Base-by-base conservation (phyloP, 345 rosid genomes). In the Hevea brasiliensis region DNA sequence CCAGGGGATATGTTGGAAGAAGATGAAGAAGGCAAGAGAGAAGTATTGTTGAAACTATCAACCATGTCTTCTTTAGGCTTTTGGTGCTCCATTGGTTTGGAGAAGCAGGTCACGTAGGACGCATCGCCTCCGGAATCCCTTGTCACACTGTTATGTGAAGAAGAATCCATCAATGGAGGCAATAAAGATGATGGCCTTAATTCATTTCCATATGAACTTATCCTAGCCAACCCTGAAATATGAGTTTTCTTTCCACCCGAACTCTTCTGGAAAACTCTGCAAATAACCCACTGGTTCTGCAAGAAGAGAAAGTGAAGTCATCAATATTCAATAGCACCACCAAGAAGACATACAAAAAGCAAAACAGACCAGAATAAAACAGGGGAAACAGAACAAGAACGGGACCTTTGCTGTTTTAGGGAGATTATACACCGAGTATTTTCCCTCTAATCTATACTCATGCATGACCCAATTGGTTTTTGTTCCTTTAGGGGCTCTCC, bases 251-350 rank as follows among this genome's bases (percentile, higher is more conserved):
- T 89, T 7, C 91, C 94, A 18, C 84, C 87, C 0, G 77, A 40
- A 53, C 65, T 89, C 89, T 91, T 91, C 7, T 85, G 83, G 48
- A 91, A 89, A 15, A 87, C 85, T 76, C 96, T 90, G 60, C 90
- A 89, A 65, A 89, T 85, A 17, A 89, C 96, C 96, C 97, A 91
- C 44, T 91, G 94, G 67, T 85, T 89, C 97, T 91, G 89, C 79
- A 32, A 32, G 29, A 35, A 14, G 26, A 21, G 58, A 61, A 18
- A 17, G 24, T 41, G 21, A 3, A 51, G 41, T 10, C 45, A 44
- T 42, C 23, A 51, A 40, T 32, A n/a, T 11, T 61, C 23, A 58
- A 63, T 17, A 45, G 17, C 21, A 23, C 13, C 12, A n/a, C 12
- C 37, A 59, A 59, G 27, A 44, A 8, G 64, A 63, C 63, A 23